Evolutionary conservation across 2,329 filamentous ascomycete genomes (phyloP), one percentile per base, ranked within the genome.

Genomic region (Apiospora pterosperma): DNA sequence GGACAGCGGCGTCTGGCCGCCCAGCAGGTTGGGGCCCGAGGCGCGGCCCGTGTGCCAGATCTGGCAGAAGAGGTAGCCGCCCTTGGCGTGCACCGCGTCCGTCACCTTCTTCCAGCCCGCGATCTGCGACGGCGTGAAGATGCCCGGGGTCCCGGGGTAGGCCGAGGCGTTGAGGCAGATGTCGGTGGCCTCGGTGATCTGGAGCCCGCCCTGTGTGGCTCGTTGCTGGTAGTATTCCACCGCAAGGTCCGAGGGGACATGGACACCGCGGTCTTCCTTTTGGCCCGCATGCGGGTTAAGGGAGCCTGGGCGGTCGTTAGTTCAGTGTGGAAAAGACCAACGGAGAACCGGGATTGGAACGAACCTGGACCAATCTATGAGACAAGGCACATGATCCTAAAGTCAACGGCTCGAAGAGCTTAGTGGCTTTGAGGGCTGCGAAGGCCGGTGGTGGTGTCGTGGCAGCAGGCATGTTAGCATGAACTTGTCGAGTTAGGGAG

Each of bases 31-130:
- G 2, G 68, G 63, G 2, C 79, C 74, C 1, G 84, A 83, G 12
- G 81, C 79, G 5, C 88, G 81, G 21, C 88, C 86, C 0, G 86
- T 76, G 2, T 82, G 81, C 85, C 85, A 89, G 1, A 90, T 78
- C 73, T 90, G 88, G 31, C 80, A 73, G 76, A 81, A 89, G 68
- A 89, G 86, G 70, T 81, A 84, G 23, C 80, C 81, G 31, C 84
- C 84, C 70, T 87, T 86, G 28, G 77, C 78, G 73, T 90, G 88
- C 5, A 90, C 86, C 2, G 81, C 84, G 63, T 85, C 81, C 3
- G 84, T 86, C 52, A 89, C 77, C 61, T 79, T 76, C 66, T 82
- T 84, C 87, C 87, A 90, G 0, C 79, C 83, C 3, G 78, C 78
- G 61, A 87, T 77, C 69, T 88, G 85, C 25, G 77, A 79, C 1